phyloP scores from a whole-genome alignment of 2,329 filamentous ascomycete genomes.

The Elsinoe fawcettii region DNA sequence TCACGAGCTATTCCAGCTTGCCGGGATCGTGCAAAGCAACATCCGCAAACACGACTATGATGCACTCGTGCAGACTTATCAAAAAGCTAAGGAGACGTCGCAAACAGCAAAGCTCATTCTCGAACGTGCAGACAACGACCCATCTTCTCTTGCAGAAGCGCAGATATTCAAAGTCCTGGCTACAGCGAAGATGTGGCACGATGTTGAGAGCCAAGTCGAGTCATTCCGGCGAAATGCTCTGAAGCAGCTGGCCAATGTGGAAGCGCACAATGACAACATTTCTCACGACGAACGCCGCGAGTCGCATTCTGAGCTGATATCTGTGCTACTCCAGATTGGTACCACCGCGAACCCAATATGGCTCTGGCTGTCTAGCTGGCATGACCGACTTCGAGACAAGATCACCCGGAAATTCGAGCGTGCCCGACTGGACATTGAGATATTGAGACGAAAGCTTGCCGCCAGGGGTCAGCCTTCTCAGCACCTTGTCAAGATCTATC shows the following conservation, averaged over 20 bases:
- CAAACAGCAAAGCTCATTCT: constrained; percentile 68
- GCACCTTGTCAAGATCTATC: constrained; percentile 62
- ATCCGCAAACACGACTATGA: constrained; percentile 92
- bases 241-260: constrained; percentile 64
- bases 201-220: constrained; percentile 81
- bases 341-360: constrained; percentile 95
- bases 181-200: constrained; percentile 89
- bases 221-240: constrained; percentile 83
- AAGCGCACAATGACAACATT: constrained; percentile 43
- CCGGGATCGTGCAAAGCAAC: constrained; percentile 66
- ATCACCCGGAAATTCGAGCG: constrained; percentile 74
- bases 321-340: constrained; percentile 81
- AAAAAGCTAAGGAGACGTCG: constrained; percentile 70
- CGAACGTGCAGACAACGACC: constrained; percentile 43
- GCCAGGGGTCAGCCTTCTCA: constrained; percentile 63
- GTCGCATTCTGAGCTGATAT: constrained; percentile 88
- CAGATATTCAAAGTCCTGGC: constrained; percentile 82
- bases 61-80: constrained; percentile 76
- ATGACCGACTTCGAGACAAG: constrained; percentile 80
- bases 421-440: constrained; percentile 86
- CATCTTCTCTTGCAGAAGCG: constrained; percentile 58
- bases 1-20: constrained; percentile 74
- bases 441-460: constrained; percentile 73
- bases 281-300: constrained; percentile 52
- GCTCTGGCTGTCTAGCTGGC: constrained; percentile 87